Evolutionary conservation across 331 rosid species (phyloP).

Genomic region (Acacia concinna): DNA sequence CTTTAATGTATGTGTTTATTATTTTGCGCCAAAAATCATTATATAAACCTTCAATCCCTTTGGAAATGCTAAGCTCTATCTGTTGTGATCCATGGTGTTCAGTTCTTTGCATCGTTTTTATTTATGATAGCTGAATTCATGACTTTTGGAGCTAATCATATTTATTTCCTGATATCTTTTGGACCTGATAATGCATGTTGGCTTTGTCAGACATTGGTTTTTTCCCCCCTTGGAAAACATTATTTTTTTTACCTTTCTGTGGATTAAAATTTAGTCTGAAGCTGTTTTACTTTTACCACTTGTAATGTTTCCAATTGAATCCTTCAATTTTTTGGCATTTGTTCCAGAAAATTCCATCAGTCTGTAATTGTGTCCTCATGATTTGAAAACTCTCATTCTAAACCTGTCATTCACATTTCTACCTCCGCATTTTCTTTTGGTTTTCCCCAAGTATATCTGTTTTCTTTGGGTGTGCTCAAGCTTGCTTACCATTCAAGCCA

Average conservation of each 20-base stretch:
- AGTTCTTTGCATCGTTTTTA: not conserved
- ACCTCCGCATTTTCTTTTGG: too few species aligned
- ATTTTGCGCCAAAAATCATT: not conserved
- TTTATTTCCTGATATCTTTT: not conserved
- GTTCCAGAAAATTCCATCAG: not conserved
- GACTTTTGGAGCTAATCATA: not conserved
- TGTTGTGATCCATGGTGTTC: not conserved
- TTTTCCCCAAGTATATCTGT: too few species aligned
- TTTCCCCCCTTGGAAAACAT: too few species aligned
- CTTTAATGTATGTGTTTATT: not conserved
- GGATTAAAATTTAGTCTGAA: not conserved
- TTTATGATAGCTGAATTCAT: not conserved
- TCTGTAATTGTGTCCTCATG: not conserved
- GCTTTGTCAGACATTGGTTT: too few species aligned
- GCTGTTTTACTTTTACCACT: not conserved
- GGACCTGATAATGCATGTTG: not conserved
- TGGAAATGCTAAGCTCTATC: not conserved
- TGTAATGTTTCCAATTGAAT: not conserved
- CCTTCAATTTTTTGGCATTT: not conserved
- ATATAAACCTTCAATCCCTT: not conserved
- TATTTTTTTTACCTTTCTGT: too few species aligned
- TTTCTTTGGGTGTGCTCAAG: too few species aligned
- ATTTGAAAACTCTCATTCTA: too few species aligned
- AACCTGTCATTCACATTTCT: too few species aligned
- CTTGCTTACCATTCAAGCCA: too few species aligned